Evolutionary conservation across 2,329 filamentous ascomycete genomes (phyloP).

Genomic region (Penicillium decumbens): DNA sequence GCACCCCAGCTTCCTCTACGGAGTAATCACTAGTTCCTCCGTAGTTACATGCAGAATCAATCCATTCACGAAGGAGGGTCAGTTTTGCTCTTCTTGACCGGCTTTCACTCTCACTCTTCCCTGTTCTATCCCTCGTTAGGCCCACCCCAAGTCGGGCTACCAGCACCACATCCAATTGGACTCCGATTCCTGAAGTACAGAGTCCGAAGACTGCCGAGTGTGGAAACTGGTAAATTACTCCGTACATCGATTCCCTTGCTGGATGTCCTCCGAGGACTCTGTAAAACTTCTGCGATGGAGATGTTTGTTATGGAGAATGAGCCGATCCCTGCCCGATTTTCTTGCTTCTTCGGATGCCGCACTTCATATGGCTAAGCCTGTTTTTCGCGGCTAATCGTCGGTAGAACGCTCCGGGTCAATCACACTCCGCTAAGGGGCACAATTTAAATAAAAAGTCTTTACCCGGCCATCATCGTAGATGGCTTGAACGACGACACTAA

Average conservation of each 20-base stretch:
- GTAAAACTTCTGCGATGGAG: not conserved
- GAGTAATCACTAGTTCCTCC: not conserved
- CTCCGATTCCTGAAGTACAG: not conserved
- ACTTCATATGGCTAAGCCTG: not conserved
- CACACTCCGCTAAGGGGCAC: too few relatives aligned
- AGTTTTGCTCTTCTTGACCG: not conserved
- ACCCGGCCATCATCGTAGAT: not conserved
- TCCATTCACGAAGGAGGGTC: not conserved
- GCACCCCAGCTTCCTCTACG: not conserved
- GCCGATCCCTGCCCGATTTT: not conserved
- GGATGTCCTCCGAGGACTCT: not conserved
- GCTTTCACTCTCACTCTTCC: not conserved
- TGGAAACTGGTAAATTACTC: not conserved
- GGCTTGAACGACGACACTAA: not conserved
- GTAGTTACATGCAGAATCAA: not conserved
- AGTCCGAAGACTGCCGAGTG: not conserved
- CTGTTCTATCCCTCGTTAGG: not conserved
- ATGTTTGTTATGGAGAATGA: not conserved
- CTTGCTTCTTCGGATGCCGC: not conserved
- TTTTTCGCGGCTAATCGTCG: slow-evolving; percentile 3
- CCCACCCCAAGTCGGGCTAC: not conserved
- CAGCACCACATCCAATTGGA: not conserved
- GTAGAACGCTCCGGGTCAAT: not conserved
- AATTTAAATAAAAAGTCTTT: not conserved
- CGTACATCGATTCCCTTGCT: not conserved